Evolutionary conservation across 805 yeast species (phyloP).

Genomic region (Candida pini): DNA sequence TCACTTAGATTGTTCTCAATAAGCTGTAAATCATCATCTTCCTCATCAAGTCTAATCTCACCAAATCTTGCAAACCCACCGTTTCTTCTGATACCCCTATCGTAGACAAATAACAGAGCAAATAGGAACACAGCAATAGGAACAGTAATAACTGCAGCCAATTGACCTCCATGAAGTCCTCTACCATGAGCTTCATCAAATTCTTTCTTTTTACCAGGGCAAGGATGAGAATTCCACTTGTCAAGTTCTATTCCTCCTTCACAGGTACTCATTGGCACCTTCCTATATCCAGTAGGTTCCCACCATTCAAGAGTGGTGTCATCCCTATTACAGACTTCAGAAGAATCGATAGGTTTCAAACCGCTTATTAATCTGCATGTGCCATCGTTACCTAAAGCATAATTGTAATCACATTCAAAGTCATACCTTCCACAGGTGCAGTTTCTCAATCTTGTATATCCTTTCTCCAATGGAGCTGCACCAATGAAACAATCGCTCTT

Average conservation of each 20-base stretch:
- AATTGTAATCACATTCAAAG: conserved; percentile 92
- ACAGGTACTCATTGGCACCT: conserved; percentile 81
- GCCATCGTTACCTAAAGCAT: conserved; percentile 62
- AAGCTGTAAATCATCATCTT: conserved; percentile 42
- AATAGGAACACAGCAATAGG: conserved; percentile 51
- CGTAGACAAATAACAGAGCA: conserved; percentile 67
- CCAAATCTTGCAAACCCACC: conserved; percentile 78
- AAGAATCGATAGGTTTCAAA: conserved; percentile 56
- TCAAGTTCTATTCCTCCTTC: conserved; percentile 73
- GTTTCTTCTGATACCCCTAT: conserved; percentile 71
- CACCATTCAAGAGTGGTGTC: conserved; percentile 61
- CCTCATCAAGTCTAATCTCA: conserved; percentile 78
- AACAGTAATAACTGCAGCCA: conserved; percentile 47
- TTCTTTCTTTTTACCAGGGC: conserved; percentile 81
- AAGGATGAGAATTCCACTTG: conserved; percentile 57
- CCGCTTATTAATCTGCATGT: conserved; percentile 85
- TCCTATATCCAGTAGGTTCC: conserved; percentile 90
- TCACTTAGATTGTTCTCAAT: conserved; percentile 63
- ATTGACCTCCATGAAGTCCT: conserved; percentile 49
- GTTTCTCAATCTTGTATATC: conserved; percentile 51
- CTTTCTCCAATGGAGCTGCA: conserved; percentile 53
- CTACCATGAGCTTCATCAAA: conserved; percentile 42
- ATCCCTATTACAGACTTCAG: conserved; percentile 49
- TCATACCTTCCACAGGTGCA: conserved; percentile 86
- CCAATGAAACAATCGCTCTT: conserved; percentile 66